Evolutionary conservation across 306 rosid genomes (phyloP).

Genomic region (Leucaena leucocephala): DNA sequence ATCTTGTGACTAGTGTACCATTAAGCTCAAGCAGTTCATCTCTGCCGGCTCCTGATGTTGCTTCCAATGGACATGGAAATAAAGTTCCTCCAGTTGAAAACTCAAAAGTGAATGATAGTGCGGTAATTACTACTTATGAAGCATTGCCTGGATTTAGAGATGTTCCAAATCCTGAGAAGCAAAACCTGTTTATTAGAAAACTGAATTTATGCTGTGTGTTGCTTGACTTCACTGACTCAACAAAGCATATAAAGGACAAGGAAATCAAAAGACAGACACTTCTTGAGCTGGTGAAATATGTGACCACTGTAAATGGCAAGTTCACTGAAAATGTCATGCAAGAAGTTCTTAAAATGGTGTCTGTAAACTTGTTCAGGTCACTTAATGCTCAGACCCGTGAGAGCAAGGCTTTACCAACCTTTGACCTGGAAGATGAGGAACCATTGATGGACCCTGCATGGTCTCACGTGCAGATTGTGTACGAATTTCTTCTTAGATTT

Average conservation of each 20-base stretch:
- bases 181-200: constrained; percentile 60
- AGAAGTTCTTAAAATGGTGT: constrained; percentile 71
- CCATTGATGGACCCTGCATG: constrained; percentile 83
- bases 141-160: constrained; percentile 70
- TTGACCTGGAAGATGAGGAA: constrained; percentile 88
- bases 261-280: constrained; percentile 72
- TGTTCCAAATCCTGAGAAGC: constrained; percentile 76
- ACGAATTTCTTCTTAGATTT: constrained; percentile 15
- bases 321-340: constrained; percentile 65
- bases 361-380: constrained; percentile 68
- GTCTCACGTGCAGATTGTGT: constrained; percentile 82
- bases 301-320: constrained; percentile 64
- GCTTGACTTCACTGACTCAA: constrained; percentile 76
- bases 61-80: constrained; percentile 40
- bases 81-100: constrained; percentile 36
- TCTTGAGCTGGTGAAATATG: constrained; percentile 74
- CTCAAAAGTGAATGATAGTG: constrained; percentile 52
- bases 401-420: constrained; percentile 58
- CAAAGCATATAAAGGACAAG: constrained; percentile 70
- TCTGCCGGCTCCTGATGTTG: constrained; percentile 29
- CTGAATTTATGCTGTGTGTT: constrained; percentile 66
- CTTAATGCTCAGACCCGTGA: constrained; percentile 76
- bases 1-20: constrained; percentile 37
- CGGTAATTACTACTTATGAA: constrained; percentile 50
- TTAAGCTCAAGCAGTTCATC: constrained; percentile 30